Evolutionary conservation across 176 grass and related monocot species (phyloP), one percentile per base, ranked within the genome.

Genomic region (Hsuehochloa calcarea): DNA sequence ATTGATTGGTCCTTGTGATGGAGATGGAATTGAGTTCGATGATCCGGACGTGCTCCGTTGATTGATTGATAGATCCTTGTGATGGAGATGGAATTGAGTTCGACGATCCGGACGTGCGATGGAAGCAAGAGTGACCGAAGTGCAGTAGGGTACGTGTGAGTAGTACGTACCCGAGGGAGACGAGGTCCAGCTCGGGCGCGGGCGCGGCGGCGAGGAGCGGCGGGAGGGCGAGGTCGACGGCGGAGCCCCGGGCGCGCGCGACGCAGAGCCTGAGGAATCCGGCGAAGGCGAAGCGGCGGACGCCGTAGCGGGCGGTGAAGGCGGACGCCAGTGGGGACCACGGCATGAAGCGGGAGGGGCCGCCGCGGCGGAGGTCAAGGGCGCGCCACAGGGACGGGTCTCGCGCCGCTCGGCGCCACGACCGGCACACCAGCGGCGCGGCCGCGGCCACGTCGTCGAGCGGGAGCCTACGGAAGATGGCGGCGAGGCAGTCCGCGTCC

Each of bases 311-410:
- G n/a, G 7, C 5, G 50, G 68, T 43, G 77, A 87, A 89, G 22
- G 47, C 72, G 56, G 65, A 45, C 2, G 22, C 70, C 47, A 92
- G 89, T 13, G 64, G 73, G 59, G 87, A 79, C 83, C 79, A 92
- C 22, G 90, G 90, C 90, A 89, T 89, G 87, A 92, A 89, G 45
- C 89, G 87, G 66, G 67, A 9, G 50, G 54, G 47, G 12, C 63
- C 70, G 71, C 85, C 59, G 62, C 79, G 46, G 5, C 84, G 77
- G 70, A 92, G 89, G 72, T 92, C 59, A 60, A 92, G 90, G 38
- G 59, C 60, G 40, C 69, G 76, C 79, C 83, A 92, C 73, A 87
- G 86, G 29, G 19, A 59, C 35, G 87, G 75, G 71, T 92, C 87
- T 7, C 75, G 60, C 35, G 87, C 66, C 22, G 80, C 87, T 31